These are phyloP conservation scores for Euphorbia pulcherrima DNA, from an alignment of 345 rosid species.

Conservation along the genomic window DNA sequence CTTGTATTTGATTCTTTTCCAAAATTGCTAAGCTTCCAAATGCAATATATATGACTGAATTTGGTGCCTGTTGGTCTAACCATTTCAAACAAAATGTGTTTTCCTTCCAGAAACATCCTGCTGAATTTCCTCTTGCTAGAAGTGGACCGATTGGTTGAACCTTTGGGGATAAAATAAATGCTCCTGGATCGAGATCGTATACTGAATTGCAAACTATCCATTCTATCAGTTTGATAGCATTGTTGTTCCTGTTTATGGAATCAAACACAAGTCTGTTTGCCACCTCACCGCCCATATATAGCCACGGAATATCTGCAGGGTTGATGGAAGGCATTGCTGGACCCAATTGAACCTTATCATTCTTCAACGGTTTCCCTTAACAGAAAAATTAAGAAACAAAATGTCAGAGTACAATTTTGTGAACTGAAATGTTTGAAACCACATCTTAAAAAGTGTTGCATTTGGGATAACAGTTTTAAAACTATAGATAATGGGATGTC, in stretches of 20 bases:
- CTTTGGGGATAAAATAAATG: neutral
- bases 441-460: too few relatives aligned
- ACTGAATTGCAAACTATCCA: neutral
- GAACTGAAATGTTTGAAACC: too few relatives aligned
- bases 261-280: neutral
- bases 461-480: too few relatives aligned
- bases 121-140: neutral
- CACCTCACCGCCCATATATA: neutral
- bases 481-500: too few relatives aligned
- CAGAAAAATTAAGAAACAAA: too few relatives aligned
- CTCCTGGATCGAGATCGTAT: neutral
- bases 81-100: neutral
- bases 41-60: neutral
- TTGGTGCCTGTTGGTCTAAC: constrained; percentile 1
- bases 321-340: constrained; percentile 3
- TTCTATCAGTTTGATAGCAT: neutral
- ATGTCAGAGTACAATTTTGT: too few relatives aligned
- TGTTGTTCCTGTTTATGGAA: neutral
- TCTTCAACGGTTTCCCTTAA: neutral
- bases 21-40: constrained; percentile 1
- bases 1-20: neutral
- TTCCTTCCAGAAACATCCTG: neutral
- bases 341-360: neutral
- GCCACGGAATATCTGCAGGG: neutral
- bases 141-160: constrained; percentile 1